A percentile compares a stretch with the other conserved stretches of the same genome.
These are phyloP conservation scores for Komagataella pseudopastoris DNA, from an alignment of 805 yeast species.

Conservation along the genomic window DNA sequence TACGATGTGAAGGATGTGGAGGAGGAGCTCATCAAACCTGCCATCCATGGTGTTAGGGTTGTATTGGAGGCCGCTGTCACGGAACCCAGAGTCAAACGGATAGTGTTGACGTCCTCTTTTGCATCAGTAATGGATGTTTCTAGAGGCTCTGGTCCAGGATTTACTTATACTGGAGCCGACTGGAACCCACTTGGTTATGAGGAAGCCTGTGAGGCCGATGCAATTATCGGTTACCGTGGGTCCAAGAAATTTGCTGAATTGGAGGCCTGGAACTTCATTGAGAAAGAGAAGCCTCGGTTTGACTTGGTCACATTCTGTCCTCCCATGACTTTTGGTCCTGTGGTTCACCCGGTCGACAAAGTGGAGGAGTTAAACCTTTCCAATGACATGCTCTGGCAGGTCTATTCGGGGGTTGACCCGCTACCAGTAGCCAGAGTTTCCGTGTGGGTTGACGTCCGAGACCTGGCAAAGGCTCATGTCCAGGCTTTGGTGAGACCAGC, in stretches of 20 bases:
- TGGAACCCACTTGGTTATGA: constrained; percentile 3
- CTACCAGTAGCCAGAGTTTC: constrained; percentile 13
- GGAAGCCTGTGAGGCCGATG: constrained; percentile 6
- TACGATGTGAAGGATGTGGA: constrained; percentile 7
- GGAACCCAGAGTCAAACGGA: constrained; percentile 1
- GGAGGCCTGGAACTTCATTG: constrained; percentile 26
- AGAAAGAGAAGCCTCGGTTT: constrained; percentile 14
- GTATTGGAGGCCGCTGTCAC: constrained; percentile 4
- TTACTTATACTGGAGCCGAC: constrained; percentile 3
- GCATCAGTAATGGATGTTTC: constrained; percentile 4
- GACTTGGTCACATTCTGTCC: constrained; percentile 21
- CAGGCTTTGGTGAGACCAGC: constrained; percentile 11
- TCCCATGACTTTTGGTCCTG: constrained; percentile 13
- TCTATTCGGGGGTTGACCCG: constrained; percentile 14
- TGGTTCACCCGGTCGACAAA: constrained; percentile 5
- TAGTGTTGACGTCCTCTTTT: constrained; percentile 3
- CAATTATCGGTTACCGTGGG: constrained; percentile 19
- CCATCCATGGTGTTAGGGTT: constrained; percentile 6
- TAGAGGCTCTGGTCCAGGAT: constrained; percentile 3
- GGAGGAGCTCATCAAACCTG: constrained; percentile 8
- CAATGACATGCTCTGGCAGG: constrained; percentile 20
- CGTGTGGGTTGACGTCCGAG: constrained; percentile 22
- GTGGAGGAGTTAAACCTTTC: constrained; percentile 26
- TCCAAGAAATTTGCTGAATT: constrained; percentile 27
- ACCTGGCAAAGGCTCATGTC: constrained; percentile 20